phyloP scores from a whole-genome alignment of 768 basidiomycete species.

The Gloeophyllum trabeum region DNA sequence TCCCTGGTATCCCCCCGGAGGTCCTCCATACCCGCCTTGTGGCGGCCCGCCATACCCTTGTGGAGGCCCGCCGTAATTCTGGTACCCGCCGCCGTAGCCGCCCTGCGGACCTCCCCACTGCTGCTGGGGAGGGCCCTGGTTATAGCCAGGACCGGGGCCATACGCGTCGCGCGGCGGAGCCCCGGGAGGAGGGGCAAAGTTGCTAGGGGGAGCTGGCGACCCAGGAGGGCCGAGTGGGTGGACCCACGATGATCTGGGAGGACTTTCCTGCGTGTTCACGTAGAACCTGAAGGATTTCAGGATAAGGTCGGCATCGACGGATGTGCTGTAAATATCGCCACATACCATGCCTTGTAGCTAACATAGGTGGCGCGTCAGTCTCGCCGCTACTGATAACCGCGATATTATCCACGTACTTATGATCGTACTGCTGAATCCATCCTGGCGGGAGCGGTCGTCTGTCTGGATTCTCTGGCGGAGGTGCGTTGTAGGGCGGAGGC shows the following conservation, averaged over 20 bases:
- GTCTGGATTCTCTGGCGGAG: conserved; percentile 35
- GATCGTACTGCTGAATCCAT: conserved; percentile 60
- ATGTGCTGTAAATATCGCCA: conserved; percentile 1
- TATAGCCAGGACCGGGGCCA: conserved; percentile 5
- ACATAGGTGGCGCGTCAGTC: too few species aligned
- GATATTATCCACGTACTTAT: conserved; percentile 42
- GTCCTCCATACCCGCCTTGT: conserved; percentile 7
- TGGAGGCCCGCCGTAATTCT: neutral
- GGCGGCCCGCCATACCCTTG: conserved; percentile 12
- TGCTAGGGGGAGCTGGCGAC: conserved; percentile 21
- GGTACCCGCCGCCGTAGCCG: conserved; percentile 11
- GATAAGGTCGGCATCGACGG: neutral
- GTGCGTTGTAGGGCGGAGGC: conserved; percentile 25
- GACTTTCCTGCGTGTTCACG: conserved; percentile 51
- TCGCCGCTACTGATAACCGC: too few species aligned
- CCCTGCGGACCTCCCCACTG: conserved; percentile 11
- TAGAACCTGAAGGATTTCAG: conserved; percentile 47
- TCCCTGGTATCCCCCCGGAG: conserved; percentile 9
- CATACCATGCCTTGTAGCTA: conserved; percentile 63
- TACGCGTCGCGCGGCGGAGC: conserved; percentile 23
- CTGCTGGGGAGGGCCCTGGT: conserved; percentile 12
- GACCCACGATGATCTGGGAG: conserved; percentile 57
- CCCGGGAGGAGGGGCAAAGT: conserved; percentile 23
- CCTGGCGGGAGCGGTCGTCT: conserved; percentile 50
- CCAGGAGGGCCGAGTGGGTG: conserved; percentile 52